Evolutionary conservation across 1,139 yeast species (phyloP).

Genomic region (Blastobotrys elegans): DNA sequence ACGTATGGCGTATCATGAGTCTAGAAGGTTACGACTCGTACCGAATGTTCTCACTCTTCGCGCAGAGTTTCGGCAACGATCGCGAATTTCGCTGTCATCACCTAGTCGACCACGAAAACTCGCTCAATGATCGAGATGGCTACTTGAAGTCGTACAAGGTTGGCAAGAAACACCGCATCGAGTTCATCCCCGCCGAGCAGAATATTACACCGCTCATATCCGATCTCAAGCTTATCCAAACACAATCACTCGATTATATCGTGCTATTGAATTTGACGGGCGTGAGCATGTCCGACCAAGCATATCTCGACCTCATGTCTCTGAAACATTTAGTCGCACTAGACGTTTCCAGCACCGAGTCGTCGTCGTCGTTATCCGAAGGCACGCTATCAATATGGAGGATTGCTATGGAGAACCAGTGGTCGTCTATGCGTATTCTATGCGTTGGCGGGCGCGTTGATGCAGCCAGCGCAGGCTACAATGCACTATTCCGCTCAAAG

Average conservation of each 20-base stretch:
- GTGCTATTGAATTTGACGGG: conserved; percentile 22
- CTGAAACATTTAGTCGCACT: conserved; percentile 21
- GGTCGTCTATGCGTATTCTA: conserved; percentile 20
- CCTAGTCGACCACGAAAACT: not conserved
- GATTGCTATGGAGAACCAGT: conserved; percentile 22
- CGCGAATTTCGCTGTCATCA: conserved; percentile 22
- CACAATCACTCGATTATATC: conserved; percentile 9
- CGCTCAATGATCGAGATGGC: not conserved
- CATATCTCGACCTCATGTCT: conserved; percentile 15
- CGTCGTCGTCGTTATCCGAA: not conserved
- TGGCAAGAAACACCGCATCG: conserved; percentile 7
- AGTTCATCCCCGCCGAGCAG: conserved; percentile 4
- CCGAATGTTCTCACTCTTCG: conserved; percentile 23
- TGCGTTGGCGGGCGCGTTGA: conserved; percentile 17
- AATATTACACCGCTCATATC: not conserved
- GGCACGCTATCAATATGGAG: conserved; percentile 22
- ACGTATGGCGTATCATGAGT: conserved; percentile 26
- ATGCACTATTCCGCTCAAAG: conserved; percentile 1
- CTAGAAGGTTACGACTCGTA: conserved; percentile 26
- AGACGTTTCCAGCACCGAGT: conserved; percentile 20
- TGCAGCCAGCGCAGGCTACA: not conserved
- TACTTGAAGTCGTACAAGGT: not conserved
- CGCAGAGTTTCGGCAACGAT: conserved; percentile 20
- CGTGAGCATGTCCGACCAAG: conserved; percentile 9
- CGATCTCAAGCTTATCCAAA: not conserved